Percentiles rank a stretch among this genome's conserved stretches.
phyloP scores from a whole-genome alignment of 164 flowering plant genomes.

The Magnolia kwangsiensis region DNA sequence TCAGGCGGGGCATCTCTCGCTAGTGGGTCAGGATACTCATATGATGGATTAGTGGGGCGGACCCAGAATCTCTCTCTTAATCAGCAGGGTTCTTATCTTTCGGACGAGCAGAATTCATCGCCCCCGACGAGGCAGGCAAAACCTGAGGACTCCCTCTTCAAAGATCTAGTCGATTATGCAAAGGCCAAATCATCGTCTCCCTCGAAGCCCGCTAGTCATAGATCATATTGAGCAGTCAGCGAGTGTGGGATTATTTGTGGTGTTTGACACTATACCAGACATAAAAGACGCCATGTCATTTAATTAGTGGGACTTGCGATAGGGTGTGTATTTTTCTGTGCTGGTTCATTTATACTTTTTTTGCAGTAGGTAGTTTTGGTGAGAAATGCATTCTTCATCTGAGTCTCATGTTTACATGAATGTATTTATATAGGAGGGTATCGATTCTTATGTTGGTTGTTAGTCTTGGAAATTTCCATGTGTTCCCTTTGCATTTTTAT shows the following conservation, averaged over 20 bases:
- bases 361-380: not conserved
- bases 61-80: conserved; percentile 63
- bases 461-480: not conserved
- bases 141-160: conserved; percentile 79
- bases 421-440: not conserved
- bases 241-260: not conserved
- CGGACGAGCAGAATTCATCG: conserved; percentile 26
- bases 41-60: conserved; percentile 61
- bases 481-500: no score
- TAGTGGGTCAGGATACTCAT: conserved; percentile 50
- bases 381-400: not conserved
- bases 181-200: conserved; percentile 70
- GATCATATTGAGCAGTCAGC: conserved; percentile 31
- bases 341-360: not conserved
- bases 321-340: not conserved
- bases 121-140: conserved; percentile 42
- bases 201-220: conserved; percentile 40
- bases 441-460: not conserved
- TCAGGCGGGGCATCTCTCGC: conserved; percentile 24
- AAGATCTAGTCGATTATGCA: conserved; percentile 79
- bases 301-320: not conserved
- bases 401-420: not conserved
- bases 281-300: not conserved
- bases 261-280: not conserved
- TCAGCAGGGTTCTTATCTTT: not conserved